phyloP scores from a whole-genome alignment of 2,329 filamentous ascomycete genomes.

The Cercospora nicotianae region DNA sequence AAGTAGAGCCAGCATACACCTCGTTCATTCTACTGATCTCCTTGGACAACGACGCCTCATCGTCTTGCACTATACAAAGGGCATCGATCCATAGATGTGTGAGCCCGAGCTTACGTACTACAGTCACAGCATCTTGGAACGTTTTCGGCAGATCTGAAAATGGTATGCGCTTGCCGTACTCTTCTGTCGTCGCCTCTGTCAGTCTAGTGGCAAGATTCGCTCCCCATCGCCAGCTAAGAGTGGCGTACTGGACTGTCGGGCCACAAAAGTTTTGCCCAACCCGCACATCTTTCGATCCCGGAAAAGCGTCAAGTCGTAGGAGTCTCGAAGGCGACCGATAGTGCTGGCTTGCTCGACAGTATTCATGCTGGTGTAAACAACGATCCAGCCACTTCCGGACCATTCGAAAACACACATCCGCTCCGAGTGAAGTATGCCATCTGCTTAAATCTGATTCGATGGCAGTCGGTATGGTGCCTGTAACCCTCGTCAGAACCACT shows the following conservation, averaged over 20 bases:
- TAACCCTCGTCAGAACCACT: neutral
- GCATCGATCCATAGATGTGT: neutral
- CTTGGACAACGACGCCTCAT: neutral
- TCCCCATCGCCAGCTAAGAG: neutral
- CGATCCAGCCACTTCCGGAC: neutral
- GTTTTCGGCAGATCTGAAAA: neutral
- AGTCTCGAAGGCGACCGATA: neutral
- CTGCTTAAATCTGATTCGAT: neutral
- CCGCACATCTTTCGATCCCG: neutral
- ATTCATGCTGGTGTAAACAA: neutral
- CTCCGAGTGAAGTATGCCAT: neutral
- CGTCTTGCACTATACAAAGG: neutral
- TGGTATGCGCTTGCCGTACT: neutral
- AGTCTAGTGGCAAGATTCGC: neutral
- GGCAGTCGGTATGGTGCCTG: neutral
- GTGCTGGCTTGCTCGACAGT: neutral
- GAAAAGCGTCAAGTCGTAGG: neutral
- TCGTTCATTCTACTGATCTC: neutral
- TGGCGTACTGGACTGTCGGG: neutral
- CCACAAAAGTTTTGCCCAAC: neutral
- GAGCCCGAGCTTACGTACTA: neutral
- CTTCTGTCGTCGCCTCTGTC: neutral
- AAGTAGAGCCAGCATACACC: neutral
- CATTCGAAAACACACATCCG: neutral
- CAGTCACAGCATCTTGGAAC: neutral